phyloP scores from a whole-genome alignment of 2,329 filamentous ascomycete species.

The Fusarium musae region DNA sequence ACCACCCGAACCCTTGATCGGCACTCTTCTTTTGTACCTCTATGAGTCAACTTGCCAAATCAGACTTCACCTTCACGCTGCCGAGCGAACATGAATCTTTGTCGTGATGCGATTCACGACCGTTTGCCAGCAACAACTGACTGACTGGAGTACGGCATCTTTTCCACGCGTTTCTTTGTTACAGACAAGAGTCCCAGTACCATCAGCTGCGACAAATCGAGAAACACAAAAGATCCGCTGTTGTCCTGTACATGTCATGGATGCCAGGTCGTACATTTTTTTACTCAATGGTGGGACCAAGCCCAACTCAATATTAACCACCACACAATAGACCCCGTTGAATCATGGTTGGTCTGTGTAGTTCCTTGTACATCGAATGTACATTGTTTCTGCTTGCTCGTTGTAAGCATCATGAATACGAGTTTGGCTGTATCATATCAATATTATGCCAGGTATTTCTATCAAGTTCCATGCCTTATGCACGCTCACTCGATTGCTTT shows the following conservation, averaged over 20 bases:
- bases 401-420: neutral
- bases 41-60: slow-evolving; percentile 27
- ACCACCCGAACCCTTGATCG: slow-evolving; percentile 10
- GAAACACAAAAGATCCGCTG: slow-evolving; percentile 12
- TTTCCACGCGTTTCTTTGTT: slow-evolving; percentile 4
- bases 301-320: slow-evolving; percentile 28
- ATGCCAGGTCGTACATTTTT: slow-evolving; percentile 11
- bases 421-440: slow-evolving; percentile 1
- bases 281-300: slow-evolving; percentile 20
- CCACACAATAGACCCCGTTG: slow-evolving; percentile 41
- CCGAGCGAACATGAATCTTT: slow-evolving; percentile 9
- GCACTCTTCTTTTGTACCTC: slow-evolving; percentile 28
- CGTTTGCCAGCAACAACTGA: slow-evolving; percentile 2
- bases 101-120: slow-evolving; percentile 17
- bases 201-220: slow-evolving; percentile 15
- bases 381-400: neutral
- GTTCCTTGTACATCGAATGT: slow-evolving; percentile 15
- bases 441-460: neutral
- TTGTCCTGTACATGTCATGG: slow-evolving; percentile 11
- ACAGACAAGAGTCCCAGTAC: neutral
- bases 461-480: slow-evolving; percentile 1
- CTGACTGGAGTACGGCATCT: neutral
- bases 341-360: slow-evolving; percentile 35
- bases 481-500: neutral
- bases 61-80: slow-evolving; percentile 30